phyloP scores from a whole-genome alignment of 1,284 basidiomycete species.

The Sphaerobolus stellatus region DNA sequence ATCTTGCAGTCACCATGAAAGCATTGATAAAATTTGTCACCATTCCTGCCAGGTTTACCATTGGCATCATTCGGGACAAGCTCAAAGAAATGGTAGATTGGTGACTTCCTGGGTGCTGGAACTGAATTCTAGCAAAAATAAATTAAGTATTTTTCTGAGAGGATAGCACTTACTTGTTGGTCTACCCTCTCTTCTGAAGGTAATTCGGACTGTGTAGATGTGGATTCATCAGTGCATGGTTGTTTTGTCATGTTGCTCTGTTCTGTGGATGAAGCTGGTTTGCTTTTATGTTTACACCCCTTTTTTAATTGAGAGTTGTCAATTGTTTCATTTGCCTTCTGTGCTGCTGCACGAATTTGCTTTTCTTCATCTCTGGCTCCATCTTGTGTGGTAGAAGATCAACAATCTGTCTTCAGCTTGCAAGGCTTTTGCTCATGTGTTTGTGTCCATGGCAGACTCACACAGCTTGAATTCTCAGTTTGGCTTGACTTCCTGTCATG shows the following conservation, averaged over 20 bases:
- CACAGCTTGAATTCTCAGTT: neutral
- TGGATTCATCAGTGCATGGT: neutral
- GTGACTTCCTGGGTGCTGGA: neutral
- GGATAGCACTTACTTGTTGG: neutral
- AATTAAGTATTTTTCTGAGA: neutral
- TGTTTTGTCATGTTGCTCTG: neutral
- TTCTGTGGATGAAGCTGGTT: neutral
- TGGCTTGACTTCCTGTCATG: neutral
- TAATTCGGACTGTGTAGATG: neutral
- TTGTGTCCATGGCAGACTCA: neutral
- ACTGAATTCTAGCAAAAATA: neutral
- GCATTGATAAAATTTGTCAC: slow-evolving; percentile 25
- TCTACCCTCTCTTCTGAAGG: neutral
- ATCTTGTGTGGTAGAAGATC: neutral
- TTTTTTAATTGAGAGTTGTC: neutral
- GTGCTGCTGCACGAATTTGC: too few relatives aligned
- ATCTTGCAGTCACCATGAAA: slow-evolving; percentile 23
- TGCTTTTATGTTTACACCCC: neutral
- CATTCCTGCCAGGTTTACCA: slow-evolving; percentile 9
- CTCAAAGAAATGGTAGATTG: slow-evolving; percentile 24
- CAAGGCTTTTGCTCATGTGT: neutral
- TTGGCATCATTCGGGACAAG: slow-evolving; percentile 9
- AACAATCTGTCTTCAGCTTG: neutral
- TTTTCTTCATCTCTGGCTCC: neutral
- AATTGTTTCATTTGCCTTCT: neutral